These are phyloP conservation scores for Colletotrichum navitas DNA, from an alignment of 2,329 filamentous ascomycete species.

Conservation along the genomic window DNA sequence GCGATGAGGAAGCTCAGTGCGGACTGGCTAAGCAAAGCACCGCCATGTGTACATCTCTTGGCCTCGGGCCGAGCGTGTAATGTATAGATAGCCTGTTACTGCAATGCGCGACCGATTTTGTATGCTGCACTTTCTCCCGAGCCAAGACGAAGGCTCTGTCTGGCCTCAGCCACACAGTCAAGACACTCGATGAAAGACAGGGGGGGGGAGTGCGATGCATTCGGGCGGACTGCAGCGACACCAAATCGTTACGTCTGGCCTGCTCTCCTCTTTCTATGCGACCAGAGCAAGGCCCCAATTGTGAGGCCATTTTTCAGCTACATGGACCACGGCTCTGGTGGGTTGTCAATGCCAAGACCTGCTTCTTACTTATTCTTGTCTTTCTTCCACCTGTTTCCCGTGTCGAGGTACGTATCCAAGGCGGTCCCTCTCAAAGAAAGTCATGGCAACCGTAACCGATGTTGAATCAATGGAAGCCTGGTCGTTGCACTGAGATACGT, in stretches of 20 bases:
- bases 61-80: not conserved
- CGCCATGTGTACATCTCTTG: not conserved
- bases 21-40: not conserved
- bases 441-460: not conserved
- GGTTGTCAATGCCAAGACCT: not conserved
- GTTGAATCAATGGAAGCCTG: not conserved
- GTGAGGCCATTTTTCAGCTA: too few relatives aligned
- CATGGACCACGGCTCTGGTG: too few relatives aligned
- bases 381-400: not conserved
- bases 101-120: too few relatives aligned
- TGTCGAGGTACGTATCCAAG: too few relatives aligned
- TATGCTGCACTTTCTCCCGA: too few relatives aligned
- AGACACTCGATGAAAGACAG: not conserved
- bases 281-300: too few relatives aligned
- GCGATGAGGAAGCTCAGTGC: not conserved
- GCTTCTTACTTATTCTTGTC: constrained; percentile 17
- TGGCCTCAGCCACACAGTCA: not conserved
- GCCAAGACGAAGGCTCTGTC: not conserved
- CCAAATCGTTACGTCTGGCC: too few relatives aligned
- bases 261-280: too few relatives aligned
- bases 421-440: not conserved
- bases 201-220: not conserved
- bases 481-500: not conserved
- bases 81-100: not conserved
- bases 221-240: not conserved